Evolutionary conservation across 2,329 filamentous ascomycete species (phyloP).

Genomic region (Nectriaceae sp.): DNA sequence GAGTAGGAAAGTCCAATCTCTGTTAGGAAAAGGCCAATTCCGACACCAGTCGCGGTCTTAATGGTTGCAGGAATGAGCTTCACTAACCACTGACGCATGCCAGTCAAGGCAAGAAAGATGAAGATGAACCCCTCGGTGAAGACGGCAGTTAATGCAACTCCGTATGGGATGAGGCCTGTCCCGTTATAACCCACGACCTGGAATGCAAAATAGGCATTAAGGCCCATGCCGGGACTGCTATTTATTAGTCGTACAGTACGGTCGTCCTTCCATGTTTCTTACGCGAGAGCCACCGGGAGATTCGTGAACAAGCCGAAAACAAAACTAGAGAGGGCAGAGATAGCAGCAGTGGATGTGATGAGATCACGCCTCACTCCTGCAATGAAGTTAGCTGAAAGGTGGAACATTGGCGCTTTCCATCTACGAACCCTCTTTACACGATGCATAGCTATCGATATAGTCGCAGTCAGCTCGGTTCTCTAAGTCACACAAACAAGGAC

Average conservation of each 20-base stretch:
- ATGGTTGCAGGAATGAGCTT: constrained; percentile 76
- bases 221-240: constrained; percentile 41
- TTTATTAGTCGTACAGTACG: constrained; percentile 59
- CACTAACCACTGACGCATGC: constrained; percentile 83
- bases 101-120: constrained; percentile 70
- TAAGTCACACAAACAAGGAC: constrained; percentile 16
- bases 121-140: constrained; percentile 83
- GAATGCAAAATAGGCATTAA: constrained; percentile 82
- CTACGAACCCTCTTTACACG: constrained; percentile 33
- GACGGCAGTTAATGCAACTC: constrained; percentile 74
- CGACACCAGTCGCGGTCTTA: constrained; percentile 78
- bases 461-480: constrained; percentile 41
- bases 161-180: constrained; percentile 69
- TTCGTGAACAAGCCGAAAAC: constrained; percentile 20
- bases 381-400: not conserved
- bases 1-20: constrained; percentile 72
- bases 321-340: constrained; percentile 63
- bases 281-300: constrained; percentile 21
- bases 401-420: fast-evolving
- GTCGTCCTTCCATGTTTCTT: constrained; percentile 22
- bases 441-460: constrained; percentile 46
- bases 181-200: constrained; percentile 68
- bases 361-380: constrained; percentile 67
- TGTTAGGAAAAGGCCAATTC: constrained; percentile 76
- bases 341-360: constrained; percentile 77